Percentiles rank a stretch among this genome's conserved stretches.
phyloP scores from a whole-genome alignment of 169 alveolate genomes.

The Cryptosporidium xiaoi region DNA sequence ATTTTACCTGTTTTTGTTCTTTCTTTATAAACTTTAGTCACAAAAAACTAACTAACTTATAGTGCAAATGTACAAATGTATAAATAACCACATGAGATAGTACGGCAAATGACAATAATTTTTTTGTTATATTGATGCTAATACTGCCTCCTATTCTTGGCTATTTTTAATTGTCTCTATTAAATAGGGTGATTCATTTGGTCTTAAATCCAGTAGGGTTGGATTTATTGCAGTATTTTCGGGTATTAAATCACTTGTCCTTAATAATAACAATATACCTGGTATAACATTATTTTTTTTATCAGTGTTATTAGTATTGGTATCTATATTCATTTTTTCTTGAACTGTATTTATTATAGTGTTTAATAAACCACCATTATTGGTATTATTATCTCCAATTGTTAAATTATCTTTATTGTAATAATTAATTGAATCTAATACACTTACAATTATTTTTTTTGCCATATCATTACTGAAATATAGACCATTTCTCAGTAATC shows the following conservation, averaged over 20 bases:
- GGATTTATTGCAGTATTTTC: slow-evolving; percentile 47
- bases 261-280: slow-evolving; percentile 28
- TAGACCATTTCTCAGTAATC: not conserved
- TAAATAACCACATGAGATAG: not conserved
- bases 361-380: not conserved
- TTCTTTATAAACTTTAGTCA: no score
- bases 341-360: not conserved
- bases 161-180: slow-evolving; percentile 24
- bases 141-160: not conserved
- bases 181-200: slow-evolving; percentile 71
- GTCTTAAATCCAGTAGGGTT: slow-evolving; percentile 10
- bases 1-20: no score
- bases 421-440: slow-evolving; percentile 28
- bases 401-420: no score
- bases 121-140: not conserved
- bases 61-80: no score
- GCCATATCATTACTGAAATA: slow-evolving; percentile 30
- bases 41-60: no score
- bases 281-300: slow-evolving; percentile 1
- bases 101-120: not conserved
- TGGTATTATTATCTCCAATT: not conserved
- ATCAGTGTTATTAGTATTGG: not conserved
- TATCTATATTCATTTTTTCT: not conserved
- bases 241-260: slow-evolving; percentile 66
- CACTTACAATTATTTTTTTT: not conserved